Conservation (phyloP, 176 grass and related monocot species). For the Thinopyrum elongatum region DNA sequence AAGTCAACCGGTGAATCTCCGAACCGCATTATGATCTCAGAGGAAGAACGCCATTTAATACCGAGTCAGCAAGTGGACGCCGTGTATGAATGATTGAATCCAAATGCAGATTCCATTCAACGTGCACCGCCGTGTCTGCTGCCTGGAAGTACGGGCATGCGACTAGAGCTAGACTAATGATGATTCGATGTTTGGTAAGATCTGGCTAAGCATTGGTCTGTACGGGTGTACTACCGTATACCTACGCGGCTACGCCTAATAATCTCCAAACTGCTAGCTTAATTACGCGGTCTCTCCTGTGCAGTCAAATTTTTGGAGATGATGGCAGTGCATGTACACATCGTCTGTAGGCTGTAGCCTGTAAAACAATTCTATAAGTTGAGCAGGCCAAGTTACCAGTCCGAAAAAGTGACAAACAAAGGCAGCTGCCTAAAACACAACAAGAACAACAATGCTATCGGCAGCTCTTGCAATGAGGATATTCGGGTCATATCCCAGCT, state of each 20-base stretch:
- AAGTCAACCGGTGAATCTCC: slow-evolving; percentile 17
- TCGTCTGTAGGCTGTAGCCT: not conserved
- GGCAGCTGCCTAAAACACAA: not conserved
- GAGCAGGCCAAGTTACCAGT: not conserved
- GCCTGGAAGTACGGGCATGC: slow-evolving; percentile 22
- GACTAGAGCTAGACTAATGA: slow-evolving; percentile 3
- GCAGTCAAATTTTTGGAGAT: not conserved
- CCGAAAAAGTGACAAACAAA: slow-evolving; percentile 16
- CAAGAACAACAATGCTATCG: slow-evolving; percentile 23
- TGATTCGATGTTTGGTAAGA: not conserved
- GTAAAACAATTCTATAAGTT: not conserved
- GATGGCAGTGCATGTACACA: not conserved
- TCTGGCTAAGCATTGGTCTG: not conserved
- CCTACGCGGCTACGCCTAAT: not conserved
- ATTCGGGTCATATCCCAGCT: slow-evolving; percentile 32
- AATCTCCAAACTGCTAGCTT: not conserved
- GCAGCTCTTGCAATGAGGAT: slow-evolving; percentile 25
- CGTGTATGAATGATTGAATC: slow-evolving; percentile 11
- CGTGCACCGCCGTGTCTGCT: slow-evolving; percentile 28
- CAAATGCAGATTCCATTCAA: slow-evolving; percentile 26
- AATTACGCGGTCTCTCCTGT: not conserved
- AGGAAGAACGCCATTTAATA: not conserved
- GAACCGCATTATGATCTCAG: not conserved
- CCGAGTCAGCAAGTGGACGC: not conserved
- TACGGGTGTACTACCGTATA: not conserved